These are phyloP conservation scores for Piper betle DNA, from an alignment of 164 flowering plant genomes.

Conservation along the genomic window DNA sequence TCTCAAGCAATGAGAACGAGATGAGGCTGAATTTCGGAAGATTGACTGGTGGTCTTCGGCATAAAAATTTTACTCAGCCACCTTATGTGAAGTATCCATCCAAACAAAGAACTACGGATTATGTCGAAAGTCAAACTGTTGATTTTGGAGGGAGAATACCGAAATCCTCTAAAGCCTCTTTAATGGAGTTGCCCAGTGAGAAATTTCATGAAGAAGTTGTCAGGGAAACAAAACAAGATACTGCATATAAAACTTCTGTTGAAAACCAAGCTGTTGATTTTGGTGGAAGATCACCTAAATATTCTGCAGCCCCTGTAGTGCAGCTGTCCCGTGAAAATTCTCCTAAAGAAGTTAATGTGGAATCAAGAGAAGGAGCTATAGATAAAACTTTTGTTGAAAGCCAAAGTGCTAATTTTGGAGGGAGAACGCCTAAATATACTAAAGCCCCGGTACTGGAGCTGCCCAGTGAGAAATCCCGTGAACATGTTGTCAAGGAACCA, in stretches of 20 bases:
- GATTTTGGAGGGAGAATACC: too few relatives aligned
- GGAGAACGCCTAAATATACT: constrained; percentile 7
- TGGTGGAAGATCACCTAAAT: too few relatives aligned
- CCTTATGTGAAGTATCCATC: constrained; percentile 24
- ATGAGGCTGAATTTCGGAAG: constrained; percentile 34
- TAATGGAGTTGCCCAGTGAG: too few relatives aligned
- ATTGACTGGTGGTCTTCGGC: constrained; percentile 61
- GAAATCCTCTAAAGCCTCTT: too few relatives aligned
- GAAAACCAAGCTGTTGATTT: too few relatives aligned
- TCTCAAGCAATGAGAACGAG: constrained; percentile 17
- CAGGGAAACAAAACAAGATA: background rate
- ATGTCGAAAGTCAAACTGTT: too few relatives aligned
- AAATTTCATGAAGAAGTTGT: too few relatives aligned
- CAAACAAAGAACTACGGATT: constrained; percentile 10
- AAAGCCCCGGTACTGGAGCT: constrained; percentile 9
- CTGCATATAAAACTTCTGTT: background rate
- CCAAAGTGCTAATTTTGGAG: constrained; percentile 9
- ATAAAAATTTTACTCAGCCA: constrained; percentile 43
- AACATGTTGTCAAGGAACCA: constrained; percentile 6
- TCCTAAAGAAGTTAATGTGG: too few relatives aligned
- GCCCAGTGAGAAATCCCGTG: constrained; percentile 7
- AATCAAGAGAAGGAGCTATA: background rate
- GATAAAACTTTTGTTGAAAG: constrained; percentile 4
- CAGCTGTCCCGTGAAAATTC: too few relatives aligned
- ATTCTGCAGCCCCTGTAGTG: too few relatives aligned